Conservation (phyloP, 2,329 filamentous ascomycete species). For the Fusarium tjaetaba region DNA sequence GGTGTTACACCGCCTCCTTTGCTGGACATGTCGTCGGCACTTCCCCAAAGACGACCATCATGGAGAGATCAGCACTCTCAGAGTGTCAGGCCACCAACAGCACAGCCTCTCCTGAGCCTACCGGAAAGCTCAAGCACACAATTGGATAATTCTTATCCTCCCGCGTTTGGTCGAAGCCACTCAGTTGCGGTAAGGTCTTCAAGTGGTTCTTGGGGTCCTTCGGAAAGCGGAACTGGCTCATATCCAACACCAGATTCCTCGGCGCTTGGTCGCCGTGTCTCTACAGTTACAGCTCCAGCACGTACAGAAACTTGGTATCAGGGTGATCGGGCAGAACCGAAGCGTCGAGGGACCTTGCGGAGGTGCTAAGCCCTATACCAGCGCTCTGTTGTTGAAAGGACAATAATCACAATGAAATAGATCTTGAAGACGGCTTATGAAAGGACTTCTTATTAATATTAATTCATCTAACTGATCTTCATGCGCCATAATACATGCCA, state of each 20-base stretch:
- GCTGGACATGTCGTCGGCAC: not conserved
- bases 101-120: rapidly evolving
- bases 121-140: rapidly evolving
- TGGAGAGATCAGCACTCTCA: not conserved
- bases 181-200: not conserved
- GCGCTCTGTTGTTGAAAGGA: no score
- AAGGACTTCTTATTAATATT: rapidly evolving
- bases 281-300: not conserved
- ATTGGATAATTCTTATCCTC: rapidly evolving
- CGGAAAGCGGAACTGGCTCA: rapidly evolving
- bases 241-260: no score
- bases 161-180: not conserved
- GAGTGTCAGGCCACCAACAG: not conserved
- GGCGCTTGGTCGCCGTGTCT: rapidly evolving
- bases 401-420: no score
- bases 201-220: not conserved
- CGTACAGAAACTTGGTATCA: not conserved
- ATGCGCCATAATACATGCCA: rapidly evolving
- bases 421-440: not conserved
- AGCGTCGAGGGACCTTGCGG: not conserved
- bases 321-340: not conserved
- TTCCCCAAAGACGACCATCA: not conserved
- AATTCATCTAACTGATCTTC: rapidly evolving
- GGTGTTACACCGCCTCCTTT: not conserved
- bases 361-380: not conserved